Percentiles rank a stretch among this genome's conserved stretches.
phyloP scores from a whole-genome alignment of 2,329 filamentous ascomycete genomes.

The Colletotrichum higginsianum region DNA sequence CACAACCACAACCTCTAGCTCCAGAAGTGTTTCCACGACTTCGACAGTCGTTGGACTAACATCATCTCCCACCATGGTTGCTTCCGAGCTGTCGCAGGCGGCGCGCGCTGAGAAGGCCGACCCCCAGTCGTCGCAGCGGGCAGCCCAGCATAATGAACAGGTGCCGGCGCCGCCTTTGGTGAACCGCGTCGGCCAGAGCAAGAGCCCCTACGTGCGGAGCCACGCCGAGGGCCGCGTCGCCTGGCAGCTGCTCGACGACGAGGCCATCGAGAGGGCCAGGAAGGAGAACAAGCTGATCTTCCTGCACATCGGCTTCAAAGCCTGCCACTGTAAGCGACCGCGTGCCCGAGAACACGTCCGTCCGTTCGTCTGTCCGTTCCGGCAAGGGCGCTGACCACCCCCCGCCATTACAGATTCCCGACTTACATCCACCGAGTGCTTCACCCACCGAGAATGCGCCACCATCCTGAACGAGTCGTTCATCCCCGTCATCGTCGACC shows the following conservation, averaged over 20 bases:
- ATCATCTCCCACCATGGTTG: slow-evolving; percentile 49
- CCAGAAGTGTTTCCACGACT: background rate
- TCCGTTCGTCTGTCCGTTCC: no score
- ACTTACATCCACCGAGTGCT: slow-evolving; percentile 94
- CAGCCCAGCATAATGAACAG: slow-evolving; percentile 43
- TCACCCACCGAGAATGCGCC: slow-evolving; percentile 86
- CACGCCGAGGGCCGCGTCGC: slow-evolving; percentile 87
- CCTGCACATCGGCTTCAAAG: slow-evolving; percentile 93
- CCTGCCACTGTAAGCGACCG: slow-evolving; percentile 85
- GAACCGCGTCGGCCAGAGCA: slow-evolving; percentile 56
- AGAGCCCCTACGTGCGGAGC: slow-evolving; percentile 74
- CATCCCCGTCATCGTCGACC: slow-evolving; percentile 92
- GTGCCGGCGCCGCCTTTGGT: slow-evolving; percentile 47
- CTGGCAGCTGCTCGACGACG: slow-evolving; percentile 91
- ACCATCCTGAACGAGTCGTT: slow-evolving; percentile 87
- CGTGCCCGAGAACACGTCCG: background rate
- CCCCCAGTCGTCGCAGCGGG: slow-evolving; percentile 50
- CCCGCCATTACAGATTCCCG: slow-evolving; percentile 74
- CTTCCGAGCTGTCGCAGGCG: slow-evolving; percentile 53
- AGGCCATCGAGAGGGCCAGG: slow-evolving; percentile 82
- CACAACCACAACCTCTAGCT: background rate
- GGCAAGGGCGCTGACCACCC: slow-evolving; percentile 21
- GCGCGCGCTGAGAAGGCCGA: slow-evolving; percentile 37
- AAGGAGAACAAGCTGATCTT: slow-evolving; percentile 91
- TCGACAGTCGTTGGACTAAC: background rate